phyloP scores from a whole-genome alignment of 106 monocot species.

The Phalaenopsis equestris region DNA sequence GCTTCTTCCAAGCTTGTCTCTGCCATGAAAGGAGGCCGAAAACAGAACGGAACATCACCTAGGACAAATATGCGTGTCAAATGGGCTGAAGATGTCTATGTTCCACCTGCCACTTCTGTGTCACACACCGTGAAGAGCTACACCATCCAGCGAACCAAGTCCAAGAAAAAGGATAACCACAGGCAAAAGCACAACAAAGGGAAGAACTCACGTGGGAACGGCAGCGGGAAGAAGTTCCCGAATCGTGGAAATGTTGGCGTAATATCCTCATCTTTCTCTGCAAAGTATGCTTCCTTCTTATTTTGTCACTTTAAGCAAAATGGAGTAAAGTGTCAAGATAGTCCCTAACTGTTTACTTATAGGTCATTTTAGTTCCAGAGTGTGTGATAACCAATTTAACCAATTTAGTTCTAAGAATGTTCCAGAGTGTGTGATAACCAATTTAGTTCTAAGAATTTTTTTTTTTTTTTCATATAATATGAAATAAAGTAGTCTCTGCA shows the following conservation, averaged over 20 bases:
- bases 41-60: constrained; percentile 14
- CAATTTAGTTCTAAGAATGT: no score
- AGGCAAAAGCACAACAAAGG: constrained; percentile 27
- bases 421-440: no score
- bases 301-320: no score
- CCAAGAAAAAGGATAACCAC: constrained; percentile 37
- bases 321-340: no score
- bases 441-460: no score
- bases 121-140: constrained; percentile 52
- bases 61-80: constrained; percentile 39
- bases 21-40: constrained; percentile 69
- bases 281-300: constrained; percentile 6
- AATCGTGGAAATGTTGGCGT: neutral
- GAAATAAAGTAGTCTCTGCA: no score
- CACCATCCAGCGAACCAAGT: constrained; percentile 21
- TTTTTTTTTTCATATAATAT: no score
- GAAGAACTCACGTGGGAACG: constrained; percentile 20
- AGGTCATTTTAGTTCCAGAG: no score
- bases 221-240: constrained; percentile 12
- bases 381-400: no score
- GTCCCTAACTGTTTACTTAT: no score
- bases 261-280: neutral
- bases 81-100: constrained; percentile 78
- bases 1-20: constrained; percentile 35
- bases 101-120: constrained; percentile 57